These are phyloP conservation scores for Chlorella sorokiniana DNA, from an alignment of 139 green algal genomes.

Conservation along the genomic window DNA sequence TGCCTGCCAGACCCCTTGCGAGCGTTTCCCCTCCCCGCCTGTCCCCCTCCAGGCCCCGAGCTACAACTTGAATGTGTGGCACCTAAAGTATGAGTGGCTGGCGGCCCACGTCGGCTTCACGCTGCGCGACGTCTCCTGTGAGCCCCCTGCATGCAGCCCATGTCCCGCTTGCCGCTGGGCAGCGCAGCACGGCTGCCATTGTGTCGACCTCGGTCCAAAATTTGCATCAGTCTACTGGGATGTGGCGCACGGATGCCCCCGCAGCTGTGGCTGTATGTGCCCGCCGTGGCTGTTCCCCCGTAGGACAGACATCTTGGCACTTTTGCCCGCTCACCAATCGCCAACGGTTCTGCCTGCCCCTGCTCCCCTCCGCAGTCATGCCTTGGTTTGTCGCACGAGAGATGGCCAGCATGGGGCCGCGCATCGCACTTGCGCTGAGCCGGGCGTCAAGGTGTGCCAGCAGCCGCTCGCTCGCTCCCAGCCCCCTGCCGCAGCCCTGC, in stretches of 20 bases:
- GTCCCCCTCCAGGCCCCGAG: background rate
- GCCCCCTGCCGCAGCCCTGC: no score
- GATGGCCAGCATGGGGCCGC: background rate
- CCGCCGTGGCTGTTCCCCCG: no score
- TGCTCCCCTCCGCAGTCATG: background rate
- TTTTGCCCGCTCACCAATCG: no score
- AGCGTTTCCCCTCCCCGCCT: background rate
- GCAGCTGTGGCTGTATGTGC: no score
- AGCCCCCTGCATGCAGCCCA: background rate
- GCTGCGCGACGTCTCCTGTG: conserved; percentile 25
- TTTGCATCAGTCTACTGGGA: no score
- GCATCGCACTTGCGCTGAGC: background rate
- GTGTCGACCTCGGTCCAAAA: background rate
- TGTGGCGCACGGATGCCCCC: no score
- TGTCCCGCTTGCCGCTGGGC: background rate
- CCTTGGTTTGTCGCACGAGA: background rate
- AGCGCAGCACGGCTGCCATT: background rate
- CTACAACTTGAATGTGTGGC: background rate
- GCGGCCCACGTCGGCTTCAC: conserved; percentile 19
- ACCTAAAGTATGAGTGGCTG: conserved; percentile 46
- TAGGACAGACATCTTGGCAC: no score
- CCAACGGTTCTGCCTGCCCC: background rate
- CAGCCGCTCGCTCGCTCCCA: no score
- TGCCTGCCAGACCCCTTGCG: background rate
- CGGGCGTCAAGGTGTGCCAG: background rate